Evolutionary conservation across 257 asterid species (phyloP).

Genomic region (Salvia hispanica): DNA sequence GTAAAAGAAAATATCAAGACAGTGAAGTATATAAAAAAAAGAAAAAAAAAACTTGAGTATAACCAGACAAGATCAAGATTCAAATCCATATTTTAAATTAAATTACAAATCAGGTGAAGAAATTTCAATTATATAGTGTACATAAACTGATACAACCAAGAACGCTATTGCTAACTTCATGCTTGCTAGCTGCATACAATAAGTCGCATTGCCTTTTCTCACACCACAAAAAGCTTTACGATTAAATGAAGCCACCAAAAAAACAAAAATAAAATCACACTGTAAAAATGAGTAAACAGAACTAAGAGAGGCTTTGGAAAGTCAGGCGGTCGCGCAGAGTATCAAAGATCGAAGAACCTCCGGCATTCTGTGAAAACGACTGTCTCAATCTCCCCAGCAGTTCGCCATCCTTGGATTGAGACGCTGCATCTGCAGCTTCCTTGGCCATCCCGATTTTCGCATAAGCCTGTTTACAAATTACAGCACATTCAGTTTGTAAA

Average conservation of each 20-base stretch:
- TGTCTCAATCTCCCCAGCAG: slow-evolving; percentile 71
- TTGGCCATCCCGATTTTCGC: slow-evolving; percentile 95
- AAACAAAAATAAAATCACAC: background rate
- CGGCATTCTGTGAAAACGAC: slow-evolving; percentile 69
- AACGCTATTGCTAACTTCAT: background rate
- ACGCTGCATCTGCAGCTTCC: slow-evolving; percentile 95
- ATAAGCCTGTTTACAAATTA: slow-evolving; percentile 61
- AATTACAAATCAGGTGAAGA: background rate
- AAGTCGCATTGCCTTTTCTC: background rate
- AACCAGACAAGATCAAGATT: too few species aligned
- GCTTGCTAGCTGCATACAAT: background rate
- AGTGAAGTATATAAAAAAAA: too few species aligned
- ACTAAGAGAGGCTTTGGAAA: slow-evolving; percentile 76
- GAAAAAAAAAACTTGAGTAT: too few species aligned
- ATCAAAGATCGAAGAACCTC: slow-evolving; percentile 76
- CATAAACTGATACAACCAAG: too few species aligned
- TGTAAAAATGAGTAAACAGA: background rate
- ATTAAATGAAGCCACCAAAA: too few species aligned
- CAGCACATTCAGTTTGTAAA: background rate
- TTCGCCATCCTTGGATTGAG: slow-evolving; percentile 91
- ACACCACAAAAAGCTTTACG: background rate
- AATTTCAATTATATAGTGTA: background rate
- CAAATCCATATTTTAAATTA: too few species aligned
- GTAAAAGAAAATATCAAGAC: too few species aligned
- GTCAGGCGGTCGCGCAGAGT: slow-evolving; percentile 78